A percentile compares a stretch with the other conserved stretches of the same genome.
These are phyloP conservation scores for Talaromyces islandicus DNA, from an alignment of 2,329 filamentous ascomycete genomes.

Conservation along the genomic window DNA sequence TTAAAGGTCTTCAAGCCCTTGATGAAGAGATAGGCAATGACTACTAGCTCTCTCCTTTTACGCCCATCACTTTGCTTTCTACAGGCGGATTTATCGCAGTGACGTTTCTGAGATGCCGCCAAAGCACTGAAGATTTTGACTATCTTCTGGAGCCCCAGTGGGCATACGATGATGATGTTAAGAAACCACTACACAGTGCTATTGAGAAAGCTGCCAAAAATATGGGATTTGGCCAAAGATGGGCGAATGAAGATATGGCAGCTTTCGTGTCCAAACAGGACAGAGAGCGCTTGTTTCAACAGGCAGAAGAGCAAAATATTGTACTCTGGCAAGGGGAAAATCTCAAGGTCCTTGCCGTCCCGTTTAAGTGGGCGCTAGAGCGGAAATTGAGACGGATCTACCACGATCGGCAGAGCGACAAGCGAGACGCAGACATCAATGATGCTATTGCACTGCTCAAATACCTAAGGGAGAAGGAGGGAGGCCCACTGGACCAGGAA, in stretches of 20 bases:
- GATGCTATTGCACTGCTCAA: conserved; percentile 26
- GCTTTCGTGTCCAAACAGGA: conserved; percentile 22
- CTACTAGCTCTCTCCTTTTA: conserved; percentile 25
- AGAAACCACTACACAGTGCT: conserved; percentile 19
- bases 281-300: conserved; percentile 20
- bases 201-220: conserved; percentile 18
- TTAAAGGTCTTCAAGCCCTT: conserved; percentile 22
- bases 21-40: conserved; percentile 24
- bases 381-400: conserved; percentile 29
- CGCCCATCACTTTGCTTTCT: conserved; percentile 25
- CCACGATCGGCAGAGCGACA: conserved; percentile 15
- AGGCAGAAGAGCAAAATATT: conserved; percentile 26
- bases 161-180: conserved; percentile 26
- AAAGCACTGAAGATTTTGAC: conserved; percentile 26
- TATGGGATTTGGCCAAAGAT: conserved; percentile 19
- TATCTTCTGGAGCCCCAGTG: conserved; percentile 28
- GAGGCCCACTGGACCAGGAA: conserved; percentile 19
- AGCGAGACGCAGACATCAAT: conserved; percentile 21
- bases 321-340: conserved; percentile 23
- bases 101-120: conserved; percentile 23
- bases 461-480: conserved; percentile 17
- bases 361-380: conserved; percentile 31
- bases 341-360: conserved; percentile 24
- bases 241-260: conserved; percentile 28
- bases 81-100: conserved; percentile 27